Evolutionary conservation across 306 rosid genomes (phyloP), one percentile per base, ranked within the genome.

Genomic region (Crotalaria pallida): DNA sequence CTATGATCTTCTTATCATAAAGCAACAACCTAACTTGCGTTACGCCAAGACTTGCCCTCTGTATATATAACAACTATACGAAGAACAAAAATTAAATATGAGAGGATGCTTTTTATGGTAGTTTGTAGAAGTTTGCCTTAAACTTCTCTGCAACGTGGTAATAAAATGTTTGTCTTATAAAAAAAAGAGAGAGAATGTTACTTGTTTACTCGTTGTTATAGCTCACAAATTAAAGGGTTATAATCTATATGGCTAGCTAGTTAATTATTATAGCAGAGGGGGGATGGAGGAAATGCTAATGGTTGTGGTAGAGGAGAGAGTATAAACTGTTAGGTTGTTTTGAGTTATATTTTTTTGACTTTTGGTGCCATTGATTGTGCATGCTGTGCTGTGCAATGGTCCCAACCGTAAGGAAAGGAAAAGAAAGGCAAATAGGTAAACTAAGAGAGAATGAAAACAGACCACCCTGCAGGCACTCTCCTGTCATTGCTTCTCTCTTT

Each of bases 281-380:
- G 45, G 34, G 66, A 10, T 4, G 13, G 38, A 53, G 77, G 34
- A 50, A 49, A 49, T 73, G 77, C 45, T 27, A 63, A 58, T 44
- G 72, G 38, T n/a, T n/a, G 62, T 21, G 34, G 79, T 59, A 52
- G 75, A 69, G 27, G 65, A 76, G 81, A 71, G 70, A 17, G 52
- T 49, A 82, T 24, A 75, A 74, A 66, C 69, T 57, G 85, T 77
- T 85, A 81, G 85, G 87, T 85, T 79, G 87, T 82, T 79, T 17
- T 65, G 89, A 61, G 67, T 73, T 55, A 67, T 17, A 34, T 34
- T 40, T 48, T 65, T 69, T 82, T 83, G 88, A 87, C 88, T 84
- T 89, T 87, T 85, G 73, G 80, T 65, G 76, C 52, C 81, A 85
- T 78, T 84, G 81, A 78, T 81, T 71, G 57, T 44, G 70, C 76